Conservation (phyloP, 148 eudicot genomes). For the Limonium bicolor region DNA sequence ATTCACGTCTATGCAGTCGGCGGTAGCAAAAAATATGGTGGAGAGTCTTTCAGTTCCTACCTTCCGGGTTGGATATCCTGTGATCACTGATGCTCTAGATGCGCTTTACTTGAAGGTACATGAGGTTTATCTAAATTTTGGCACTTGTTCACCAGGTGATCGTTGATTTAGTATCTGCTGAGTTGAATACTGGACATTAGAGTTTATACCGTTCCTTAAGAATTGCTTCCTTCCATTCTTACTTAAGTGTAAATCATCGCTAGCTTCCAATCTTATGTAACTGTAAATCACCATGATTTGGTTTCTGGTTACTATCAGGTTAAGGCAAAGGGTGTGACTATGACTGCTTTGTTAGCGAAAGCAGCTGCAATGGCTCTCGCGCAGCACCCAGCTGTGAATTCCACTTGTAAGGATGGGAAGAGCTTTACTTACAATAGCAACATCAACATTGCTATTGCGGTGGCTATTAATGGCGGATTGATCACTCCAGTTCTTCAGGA, state of each 20-base stretch:
- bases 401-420: constrained; percentile 83
- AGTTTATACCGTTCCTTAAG: too few species aligned
- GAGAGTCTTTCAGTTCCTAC: constrained; percentile 73
- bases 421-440: constrained; percentile 68
- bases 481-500: constrained; percentile 95
- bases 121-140: too few species aligned
- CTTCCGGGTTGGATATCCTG: constrained; percentile 71
- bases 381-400: constrained; percentile 81
- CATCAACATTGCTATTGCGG: constrained; percentile 87
- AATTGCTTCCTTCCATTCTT: too few species aligned
- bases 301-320: constrained; percentile 26
- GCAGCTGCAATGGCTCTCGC: constrained; percentile 84
- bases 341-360: constrained; percentile 80
- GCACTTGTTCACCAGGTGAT: too few species aligned
- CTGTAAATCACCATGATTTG: too few species aligned
- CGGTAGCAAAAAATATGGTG: constrained; percentile 71
- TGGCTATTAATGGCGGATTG: constrained; percentile 87
- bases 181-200: too few species aligned
- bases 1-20: constrained; percentile 74
- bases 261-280: too few species aligned
- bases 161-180: too few species aligned
- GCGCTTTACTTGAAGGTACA: constrained; percentile 69
- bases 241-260: too few species aligned
- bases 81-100: constrained; percentile 68
- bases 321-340: constrained; percentile 75